Base-by-base conservation (phyloP, 2,329 filamentous ascomycete species). In the Trichoderma gracile region DNA sequence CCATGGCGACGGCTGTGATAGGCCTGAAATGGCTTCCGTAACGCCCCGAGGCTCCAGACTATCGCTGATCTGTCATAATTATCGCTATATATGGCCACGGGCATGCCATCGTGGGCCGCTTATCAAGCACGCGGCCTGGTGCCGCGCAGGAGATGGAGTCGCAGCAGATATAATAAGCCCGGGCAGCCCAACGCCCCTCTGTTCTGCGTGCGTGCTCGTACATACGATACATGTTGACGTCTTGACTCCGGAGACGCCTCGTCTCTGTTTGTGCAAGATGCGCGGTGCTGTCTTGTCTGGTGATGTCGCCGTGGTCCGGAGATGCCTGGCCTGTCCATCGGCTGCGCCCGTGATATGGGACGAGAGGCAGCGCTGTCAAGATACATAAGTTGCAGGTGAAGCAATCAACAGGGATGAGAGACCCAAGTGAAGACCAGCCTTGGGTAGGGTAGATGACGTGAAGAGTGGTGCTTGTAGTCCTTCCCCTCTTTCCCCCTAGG, bases 381-480 rank as follows among this genome's bases (percentile, higher is more conserved):
- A 2, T 30, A 30, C 27, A 5, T 1, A 14, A 38, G 14, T 52
- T 53, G 58, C 58, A 33, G 17, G 47, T 30, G 25, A 50, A 50
- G 46, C 7, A 9, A 23, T 30, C 2, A 21, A 21, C 23, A 43
- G 25, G 21, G 47, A n/a, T 3, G 33, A 4, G 5, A 25, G 38
- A 4, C 17, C 21, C 25, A 50, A 30, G 17, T 23, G 8, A 25
- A 23, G 25, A 38, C 14, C 47, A 49, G 30, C 30, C 7, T 30
- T n/a, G n/a, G n/a, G n/a, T n/a, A n/a, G n/a, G n/a, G n/a, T n/a
- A 9, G 23, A 60, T 60, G 57, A 60, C 57, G 57, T 50, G 57
- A 60, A 52, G 25, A 25, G 57, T 30, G n/a, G n/a, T n/a, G n/a
- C n/a, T n/a, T n/a, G n/a, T n/a, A n/a, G n/a, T 9, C 2, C 30